A percentile compares a stretch with the other conserved stretches of the same genome.
phyloP scores from a whole-genome alignment of 2,329 filamentous ascomycete species.

The Colletotrichum godetiae region DNA sequence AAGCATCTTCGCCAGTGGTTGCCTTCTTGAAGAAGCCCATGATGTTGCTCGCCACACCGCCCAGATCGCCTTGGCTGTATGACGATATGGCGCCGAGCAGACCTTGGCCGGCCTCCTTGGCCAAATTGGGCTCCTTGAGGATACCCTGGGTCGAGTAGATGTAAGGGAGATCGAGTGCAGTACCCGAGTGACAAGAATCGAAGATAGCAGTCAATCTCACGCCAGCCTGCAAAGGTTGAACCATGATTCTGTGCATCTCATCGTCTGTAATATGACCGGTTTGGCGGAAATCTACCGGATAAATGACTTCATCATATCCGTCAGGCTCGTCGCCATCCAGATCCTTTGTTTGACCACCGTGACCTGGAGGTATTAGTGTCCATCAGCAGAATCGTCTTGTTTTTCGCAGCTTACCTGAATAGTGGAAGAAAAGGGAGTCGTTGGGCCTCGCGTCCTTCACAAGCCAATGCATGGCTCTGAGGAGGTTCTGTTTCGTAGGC shows the following conservation, averaged over 20 bases:
- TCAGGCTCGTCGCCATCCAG: conserved; percentile 84
- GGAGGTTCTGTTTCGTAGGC: conserved; percentile 93
- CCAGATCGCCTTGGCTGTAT: conserved; percentile 78
- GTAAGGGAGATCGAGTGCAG: conserved; percentile 74
- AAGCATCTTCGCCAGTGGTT: conserved; percentile 81
- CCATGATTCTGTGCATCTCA: conserved; percentile 83
- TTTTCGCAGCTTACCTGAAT: conserved; percentile 75
- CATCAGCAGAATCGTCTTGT: conserved; percentile 16
- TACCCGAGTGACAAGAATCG: conserved; percentile 75
- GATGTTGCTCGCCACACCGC: conserved; percentile 83
- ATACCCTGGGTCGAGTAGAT: conserved; percentile 77
- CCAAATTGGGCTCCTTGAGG: conserved; percentile 75
- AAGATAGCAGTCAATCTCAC: conserved; percentile 72
- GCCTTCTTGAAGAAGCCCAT: conserved; percentile 92
- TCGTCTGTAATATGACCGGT: conserved; percentile 87
- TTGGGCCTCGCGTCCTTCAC: conserved; percentile 93
- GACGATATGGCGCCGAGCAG: conserved; percentile 69
- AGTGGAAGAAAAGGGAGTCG: conserved; percentile 97
- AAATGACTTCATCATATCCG: conserved; percentile 86
- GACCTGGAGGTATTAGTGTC: conserved; percentile 57
- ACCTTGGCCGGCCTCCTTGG: conserved; percentile 75
- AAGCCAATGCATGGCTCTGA: conserved; percentile 97
- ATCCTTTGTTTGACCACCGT: conserved; percentile 85
- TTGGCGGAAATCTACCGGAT: conserved; percentile 83
- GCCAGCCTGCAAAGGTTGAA: conserved; percentile 64